A percentile compares a stretch with the other conserved stretches of the same genome.
Conservation (phyloP, 75 land plant genomes). For the Chamaecyparis obtusa region DNA sequence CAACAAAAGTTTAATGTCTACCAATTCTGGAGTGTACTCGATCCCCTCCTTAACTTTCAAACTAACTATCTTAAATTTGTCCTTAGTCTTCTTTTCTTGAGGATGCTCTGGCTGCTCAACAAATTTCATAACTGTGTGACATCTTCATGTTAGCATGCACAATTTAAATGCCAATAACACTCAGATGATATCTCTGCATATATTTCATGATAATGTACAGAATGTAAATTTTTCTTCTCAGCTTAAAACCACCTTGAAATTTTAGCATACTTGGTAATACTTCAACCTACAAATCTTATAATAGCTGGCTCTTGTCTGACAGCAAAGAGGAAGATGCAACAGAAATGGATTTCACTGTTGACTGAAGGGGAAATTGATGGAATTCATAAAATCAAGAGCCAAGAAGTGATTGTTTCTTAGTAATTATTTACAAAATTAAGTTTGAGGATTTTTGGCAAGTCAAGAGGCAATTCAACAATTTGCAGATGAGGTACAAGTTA, state of each 20-base stretch:
- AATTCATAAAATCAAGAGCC: not conserved
- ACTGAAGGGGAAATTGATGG: not conserved
- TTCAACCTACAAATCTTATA: not conserved
- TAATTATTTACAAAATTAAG: too few species aligned
- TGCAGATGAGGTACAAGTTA: not conserved
- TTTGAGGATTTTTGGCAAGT: not conserved
- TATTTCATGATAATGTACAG: not conserved
- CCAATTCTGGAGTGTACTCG: constrained; percentile 92
- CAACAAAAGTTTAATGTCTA: constrained; percentile 18
- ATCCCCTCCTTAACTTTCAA: constrained; percentile 78
- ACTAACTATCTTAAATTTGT: constrained; percentile 94
- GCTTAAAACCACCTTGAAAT: not conserved
- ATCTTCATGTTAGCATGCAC: not conserved
- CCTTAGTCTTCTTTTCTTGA: constrained; percentile 80
- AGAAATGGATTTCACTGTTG: not conserved
- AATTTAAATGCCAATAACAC: not conserved
- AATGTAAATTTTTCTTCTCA: not conserved
- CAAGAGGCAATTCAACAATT: not conserved
- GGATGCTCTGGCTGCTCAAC: constrained; percentile 89
- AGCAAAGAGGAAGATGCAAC: not conserved
- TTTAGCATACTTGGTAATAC: not conserved
- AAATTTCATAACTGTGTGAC: constrained; percentile 80
- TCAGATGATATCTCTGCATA: not conserved
- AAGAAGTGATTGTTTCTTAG: not conserved
- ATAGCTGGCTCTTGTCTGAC: not conserved